Evolutionary conservation across 805 yeast genomes (phyloP), one percentile per base, ranked within the genome.

Genomic region (Yarrowia yakushimensis): DNA sequence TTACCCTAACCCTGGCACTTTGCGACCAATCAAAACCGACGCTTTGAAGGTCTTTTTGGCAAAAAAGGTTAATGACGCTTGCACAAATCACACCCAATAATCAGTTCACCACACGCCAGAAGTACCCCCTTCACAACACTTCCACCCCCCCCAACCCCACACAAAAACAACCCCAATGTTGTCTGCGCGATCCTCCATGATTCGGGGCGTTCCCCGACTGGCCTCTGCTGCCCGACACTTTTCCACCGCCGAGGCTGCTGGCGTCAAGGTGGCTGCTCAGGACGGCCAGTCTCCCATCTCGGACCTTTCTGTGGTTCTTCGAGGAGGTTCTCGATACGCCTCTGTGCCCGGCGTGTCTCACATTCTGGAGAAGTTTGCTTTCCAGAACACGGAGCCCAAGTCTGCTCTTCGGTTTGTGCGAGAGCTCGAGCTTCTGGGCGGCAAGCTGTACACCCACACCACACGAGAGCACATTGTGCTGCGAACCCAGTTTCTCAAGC

Each of bases 351-450:
- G 98, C 78, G 77, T 87, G 68, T 81, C 97, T 46, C 97, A 93
- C 76, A 78, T 91, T 67, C 81, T 92, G 71, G 83, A 93, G 71
- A 84, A 90, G 76, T 91, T 85, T 76, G 87, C 86, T 70, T 94
- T 87, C 81, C 71, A 73, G 73, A 86, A 88, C 81, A 90, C 97
- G 63, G 80, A 81, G 66, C 75, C 84, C 69, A 90, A 90, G 76
- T 87, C 97, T 18, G 97, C 94, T 23, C 82, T 94, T 74, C 88
- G 98, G 80, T 81, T 92, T 72, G 88, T 91, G 72, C 88, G 99
- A 78, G 99, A 94, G 79, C 79, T 92, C 59, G 99, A 93, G 79
- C 83, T 94, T 67, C 81, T 93, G 67, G 98, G 99, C 69, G 98
- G 97, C 73, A 77, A 76, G 65, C 83, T 90, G 76, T 72, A 81